A percentile compares a stretch with the other conserved stretches of the same genome.
Evolutionary conservation across 2,329 filamentous ascomycete genomes (phyloP).

Genomic region (Fusarium armeniacum): DNA sequence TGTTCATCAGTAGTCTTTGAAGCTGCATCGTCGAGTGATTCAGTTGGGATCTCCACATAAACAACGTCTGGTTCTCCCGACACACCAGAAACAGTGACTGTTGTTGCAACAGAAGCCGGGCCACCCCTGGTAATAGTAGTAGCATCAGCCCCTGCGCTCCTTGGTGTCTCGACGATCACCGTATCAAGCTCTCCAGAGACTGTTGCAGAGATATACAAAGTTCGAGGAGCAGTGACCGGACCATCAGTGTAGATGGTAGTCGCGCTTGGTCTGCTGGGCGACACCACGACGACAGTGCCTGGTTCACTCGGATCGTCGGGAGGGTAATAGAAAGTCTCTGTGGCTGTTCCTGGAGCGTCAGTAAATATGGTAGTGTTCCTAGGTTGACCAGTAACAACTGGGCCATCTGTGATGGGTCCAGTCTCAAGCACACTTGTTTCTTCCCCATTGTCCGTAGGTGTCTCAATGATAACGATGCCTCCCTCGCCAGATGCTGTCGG

Average conservation of each 20-base stretch:
- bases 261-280: neutral
- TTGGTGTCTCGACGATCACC: constrained; percentile 26
- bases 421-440: neutral
- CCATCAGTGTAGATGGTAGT: constrained; percentile 23
- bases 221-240: constrained; percentile 7
- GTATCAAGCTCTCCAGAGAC: constrained; percentile 9
- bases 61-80: constrained; percentile 4
- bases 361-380: constrained; percentile 16
- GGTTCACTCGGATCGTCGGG: constrained; percentile 9
- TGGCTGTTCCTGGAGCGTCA: constrained; percentile 5
- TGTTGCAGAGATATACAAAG: constrained; percentile 19
- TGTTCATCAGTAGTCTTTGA: neutral
- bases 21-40: too few species aligned
- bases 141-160: neutral
- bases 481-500: constrained; percentile 4
- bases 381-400: neutral
- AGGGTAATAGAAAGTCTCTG: constrained; percentile 21
- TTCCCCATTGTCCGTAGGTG: neutral
- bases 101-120: neutral
- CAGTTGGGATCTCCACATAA: neutral
- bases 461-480: constrained; percentile 17
- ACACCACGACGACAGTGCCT: neutral
- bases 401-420: neutral
- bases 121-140: constrained; percentile 18
- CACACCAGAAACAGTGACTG: neutral